phyloP scores from a whole-genome alignment of 768 basidiomycete species.

The Suillus paluster region DNA sequence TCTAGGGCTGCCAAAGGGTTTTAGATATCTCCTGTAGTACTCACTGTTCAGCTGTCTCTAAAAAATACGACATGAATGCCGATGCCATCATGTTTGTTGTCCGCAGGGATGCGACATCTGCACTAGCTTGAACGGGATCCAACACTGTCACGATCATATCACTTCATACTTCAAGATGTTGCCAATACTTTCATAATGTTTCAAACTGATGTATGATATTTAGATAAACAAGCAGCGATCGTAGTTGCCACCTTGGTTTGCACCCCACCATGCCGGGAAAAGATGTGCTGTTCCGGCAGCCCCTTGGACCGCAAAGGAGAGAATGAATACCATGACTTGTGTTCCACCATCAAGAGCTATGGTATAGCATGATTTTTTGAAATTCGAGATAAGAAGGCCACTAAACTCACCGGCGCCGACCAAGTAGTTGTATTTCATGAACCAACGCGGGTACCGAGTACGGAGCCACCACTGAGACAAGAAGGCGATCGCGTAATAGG shows the following conservation, averaged over 20 bases:
- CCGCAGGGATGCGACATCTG: not conserved
- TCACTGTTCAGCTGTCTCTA: not conserved
- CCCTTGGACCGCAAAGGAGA: constrained; percentile 55
- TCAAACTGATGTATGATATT: not conserved
- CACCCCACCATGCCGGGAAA: constrained; percentile 58
- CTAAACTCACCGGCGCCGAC: constrained; percentile 44
- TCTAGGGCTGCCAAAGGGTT: constrained; percentile 39
- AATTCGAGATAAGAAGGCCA: not conserved
- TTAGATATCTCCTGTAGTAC: constrained; percentile 49
- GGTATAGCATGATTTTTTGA: not conserved
- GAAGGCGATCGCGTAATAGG: constrained; percentile 30
- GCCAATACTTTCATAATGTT: not conserved
- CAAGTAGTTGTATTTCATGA: constrained; percentile 43
- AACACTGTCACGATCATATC: not conserved
- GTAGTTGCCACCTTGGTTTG: constrained; percentile 48
- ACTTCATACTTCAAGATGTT: not conserved
- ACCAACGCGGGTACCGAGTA: constrained; percentile 40
- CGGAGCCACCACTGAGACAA: constrained; percentile 44
- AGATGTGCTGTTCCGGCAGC: constrained; percentile 50
- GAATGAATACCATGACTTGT: constrained; percentile 59
- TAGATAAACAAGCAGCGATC: constrained; percentile 11
- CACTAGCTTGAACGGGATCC: not conserved
- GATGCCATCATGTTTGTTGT: not conserved
- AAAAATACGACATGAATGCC: not conserved
- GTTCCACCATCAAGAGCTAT: constrained; percentile 42